A percentile compares a stretch with the other conserved stretches of the same genome.
Evolutionary conservation across 495 filamentous ascomycete genomes (phyloP).

Genomic region (Aspergillus affinis): DNA sequence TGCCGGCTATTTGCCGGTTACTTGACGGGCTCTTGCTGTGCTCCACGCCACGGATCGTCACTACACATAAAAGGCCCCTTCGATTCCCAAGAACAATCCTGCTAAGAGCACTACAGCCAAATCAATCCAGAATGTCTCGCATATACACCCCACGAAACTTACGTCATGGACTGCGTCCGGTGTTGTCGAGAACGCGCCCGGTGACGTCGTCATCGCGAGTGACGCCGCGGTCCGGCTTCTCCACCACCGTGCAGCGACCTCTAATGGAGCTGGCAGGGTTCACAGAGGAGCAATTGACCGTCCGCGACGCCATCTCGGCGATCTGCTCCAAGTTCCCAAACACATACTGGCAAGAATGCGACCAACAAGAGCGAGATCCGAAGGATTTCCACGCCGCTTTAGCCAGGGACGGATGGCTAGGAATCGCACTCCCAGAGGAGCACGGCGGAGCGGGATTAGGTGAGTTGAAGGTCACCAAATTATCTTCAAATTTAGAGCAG

Average conservation of each 20-base stretch:
- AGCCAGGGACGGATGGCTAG: conserved; percentile 80
- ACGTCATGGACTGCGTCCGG: not conserved
- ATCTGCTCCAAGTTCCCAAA: conserved; percentile 65
- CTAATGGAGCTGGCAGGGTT: conserved; percentile 75
- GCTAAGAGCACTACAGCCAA: not conserved
- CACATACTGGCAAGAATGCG: conserved; percentile 69
- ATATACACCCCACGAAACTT: conserved; percentile 1
- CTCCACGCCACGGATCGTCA: not conserved
- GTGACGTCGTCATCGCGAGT: not conserved
- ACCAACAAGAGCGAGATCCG: conserved; percentile 67
- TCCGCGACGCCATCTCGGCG: conserved; percentile 66
- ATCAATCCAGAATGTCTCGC: not conserved
- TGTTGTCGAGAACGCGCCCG: not conserved
- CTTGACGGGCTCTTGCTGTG: not conserved
- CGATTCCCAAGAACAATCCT: not conserved
- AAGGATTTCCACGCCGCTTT: conserved; percentile 71
- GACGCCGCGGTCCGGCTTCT: conserved; percentile 24
- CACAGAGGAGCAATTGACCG: conserved; percentile 66
- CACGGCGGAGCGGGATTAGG: conserved; percentile 73
- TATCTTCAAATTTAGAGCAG: too few relatives aligned
- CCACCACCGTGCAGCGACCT: conserved; percentile 27
- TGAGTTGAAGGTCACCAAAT: not conserved
- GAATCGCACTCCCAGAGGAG: conserved; percentile 71
- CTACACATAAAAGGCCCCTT: not conserved
- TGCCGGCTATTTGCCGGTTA: not conserved